Base-by-base conservation (phyloP, 805 yeast genomes). In the Cyberlindnera maclurae region DNA sequence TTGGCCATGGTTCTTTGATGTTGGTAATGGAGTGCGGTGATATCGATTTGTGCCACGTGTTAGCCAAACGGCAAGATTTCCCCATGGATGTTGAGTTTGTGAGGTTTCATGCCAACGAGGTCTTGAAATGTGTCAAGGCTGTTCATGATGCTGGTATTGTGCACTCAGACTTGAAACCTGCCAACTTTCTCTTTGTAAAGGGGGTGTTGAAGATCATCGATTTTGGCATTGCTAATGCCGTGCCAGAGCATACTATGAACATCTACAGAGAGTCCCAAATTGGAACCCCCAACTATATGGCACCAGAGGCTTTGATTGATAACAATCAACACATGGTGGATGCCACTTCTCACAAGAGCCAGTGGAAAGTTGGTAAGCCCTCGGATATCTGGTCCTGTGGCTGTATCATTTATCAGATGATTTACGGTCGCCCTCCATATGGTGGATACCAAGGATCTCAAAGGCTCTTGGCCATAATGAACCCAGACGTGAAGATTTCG, bases 301-400 rank as follows among this genome's bases (percentile, higher is more conserved):
- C 98, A 0, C 98, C 98, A 0, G 98, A 90, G 59, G 85, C 97
- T 0, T 63, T 90, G 42, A 70, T 82, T 33, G 94, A 82, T 58
- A 75, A 68, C 43, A 68, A 65, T 37, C 46, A 51, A 29, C 47
- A 46, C 6, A 38, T 34, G 6, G 39, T 50, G 11, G 46, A 39
- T 8, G 22, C 49, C 24, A 51, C 58, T 13, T 46, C 56, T 11
- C 51, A 54, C 13, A 55, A 51, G 32, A 54, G 55, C 26, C 60
- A 62, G 20, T 69, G 75, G 90, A 84, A 77, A 58, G 95, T 89
- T 10, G 97, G 97, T 1, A 82, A 80, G 51, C 96, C 97, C 0
- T 83, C 97, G 2, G 98, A 93, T 63, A 79, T 93, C 12, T 93
- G 98, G 98, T 88, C 97, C 15, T 84, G 96, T 62, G 98, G 98